A percentile compares a stretch with the other conserved stretches of the same genome.
Evolutionary conservation across 805 yeast species (phyloP).

Genomic region (Candida ponderosae): DNA sequence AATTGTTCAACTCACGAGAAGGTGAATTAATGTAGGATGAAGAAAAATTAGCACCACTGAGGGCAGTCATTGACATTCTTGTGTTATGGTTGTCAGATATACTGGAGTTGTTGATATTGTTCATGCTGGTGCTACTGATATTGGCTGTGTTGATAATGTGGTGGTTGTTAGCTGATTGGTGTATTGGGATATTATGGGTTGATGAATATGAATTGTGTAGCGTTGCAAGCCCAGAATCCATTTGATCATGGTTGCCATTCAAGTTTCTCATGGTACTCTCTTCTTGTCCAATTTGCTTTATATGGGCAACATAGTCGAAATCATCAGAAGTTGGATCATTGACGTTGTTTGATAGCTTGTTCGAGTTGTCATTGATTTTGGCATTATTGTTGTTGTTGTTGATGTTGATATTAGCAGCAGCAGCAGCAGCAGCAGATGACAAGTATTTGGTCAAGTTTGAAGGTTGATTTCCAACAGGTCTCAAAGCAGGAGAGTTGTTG

Average conservation of each 20-base stretch:
- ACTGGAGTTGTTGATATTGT: no score
- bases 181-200: neutral
- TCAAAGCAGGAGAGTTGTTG: neutral
- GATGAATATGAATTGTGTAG: neutral
- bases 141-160: no score
- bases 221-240: neutral
- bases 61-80: neutral
- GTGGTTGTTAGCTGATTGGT: no score
- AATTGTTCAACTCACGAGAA: constrained; percentile 13
- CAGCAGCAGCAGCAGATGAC: neutral
- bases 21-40: constrained; percentile 13
- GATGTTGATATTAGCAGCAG: neutral
- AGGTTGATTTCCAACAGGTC: constrained; percentile 4
- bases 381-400: neutral
- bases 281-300: constrained; percentile 44
- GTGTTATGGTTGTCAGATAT: no score
- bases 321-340: constrained; percentile 44
- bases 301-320: constrained; percentile 60
- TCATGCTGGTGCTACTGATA: no score
- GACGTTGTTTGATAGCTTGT: constrained; percentile 2
- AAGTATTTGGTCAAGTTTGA: constrained; percentile 19
- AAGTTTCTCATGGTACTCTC: constrained; percentile 10
- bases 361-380: constrained; percentile 2
- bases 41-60: no score
- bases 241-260: no score